Percentiles rank a stretch among this genome's conserved stretches.
These are phyloP conservation scores for Aphanoascus verrucosus DNA, from an alignment of 2,329 filamentous ascomycete genomes.

Conservation along the genomic window DNA sequence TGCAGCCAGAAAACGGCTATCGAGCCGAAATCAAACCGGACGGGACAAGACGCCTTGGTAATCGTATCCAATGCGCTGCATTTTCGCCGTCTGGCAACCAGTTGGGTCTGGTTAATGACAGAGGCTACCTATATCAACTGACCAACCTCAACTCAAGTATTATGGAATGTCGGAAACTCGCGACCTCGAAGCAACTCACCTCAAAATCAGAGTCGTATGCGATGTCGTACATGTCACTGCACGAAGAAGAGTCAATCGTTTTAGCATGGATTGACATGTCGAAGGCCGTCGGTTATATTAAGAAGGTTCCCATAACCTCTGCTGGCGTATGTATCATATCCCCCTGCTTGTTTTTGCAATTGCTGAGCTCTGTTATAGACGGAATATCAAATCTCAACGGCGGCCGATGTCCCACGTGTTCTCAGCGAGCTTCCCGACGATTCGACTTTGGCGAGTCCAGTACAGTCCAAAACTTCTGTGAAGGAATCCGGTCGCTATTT, in stretches of 20 bases:
- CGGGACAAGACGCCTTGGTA: slow-evolving; percentile 28
- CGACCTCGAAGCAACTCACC: slow-evolving; percentile 31
- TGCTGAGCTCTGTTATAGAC: not conserved
- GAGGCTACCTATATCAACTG: slow-evolving; percentile 32
- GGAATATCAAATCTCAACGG: slow-evolving; percentile 6
- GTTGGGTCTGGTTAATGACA: slow-evolving; percentile 35
- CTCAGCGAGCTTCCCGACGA: slow-evolving; percentile 7
- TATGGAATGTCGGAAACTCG: slow-evolving; percentile 30
- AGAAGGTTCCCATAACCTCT: slow-evolving; percentile 17
- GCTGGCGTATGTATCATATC: slow-evolving; percentile 11
- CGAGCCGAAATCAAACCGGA: slow-evolving; percentile 28
- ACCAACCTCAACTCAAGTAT: slow-evolving; percentile 32
- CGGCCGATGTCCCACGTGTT: not conserved
- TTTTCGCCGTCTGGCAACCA: slow-evolving; percentile 33
- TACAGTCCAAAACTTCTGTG: not conserved
- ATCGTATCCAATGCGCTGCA: slow-evolving; percentile 31
- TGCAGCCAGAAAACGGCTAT: slow-evolving; percentile 32
- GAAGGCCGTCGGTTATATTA: slow-evolving; percentile 26
- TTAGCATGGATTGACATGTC: slow-evolving; percentile 33
- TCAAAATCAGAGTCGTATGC: slow-evolving; percentile 30
- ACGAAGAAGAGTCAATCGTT: slow-evolving; percentile 32
- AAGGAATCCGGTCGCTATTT: not conserved
- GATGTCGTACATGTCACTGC: slow-evolving; percentile 31
- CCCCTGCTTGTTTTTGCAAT: not conserved
- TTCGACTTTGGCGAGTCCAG: not conserved